Conservation (phyloP, 164 flowering plant genomes). For the Brasenia schreberi region DNA sequence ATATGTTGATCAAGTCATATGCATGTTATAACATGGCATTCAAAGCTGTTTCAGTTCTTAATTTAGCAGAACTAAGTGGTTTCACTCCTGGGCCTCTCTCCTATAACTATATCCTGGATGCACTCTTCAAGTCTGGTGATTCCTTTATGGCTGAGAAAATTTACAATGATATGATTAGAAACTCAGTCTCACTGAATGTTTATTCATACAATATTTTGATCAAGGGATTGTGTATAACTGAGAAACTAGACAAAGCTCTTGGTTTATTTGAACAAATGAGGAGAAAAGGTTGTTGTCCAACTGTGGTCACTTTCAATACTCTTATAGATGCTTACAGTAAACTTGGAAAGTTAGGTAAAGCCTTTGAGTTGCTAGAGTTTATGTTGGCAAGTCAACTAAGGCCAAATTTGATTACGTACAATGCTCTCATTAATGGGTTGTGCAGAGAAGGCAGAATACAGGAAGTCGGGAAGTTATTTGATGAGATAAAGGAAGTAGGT, state of each 20-base stretch:
- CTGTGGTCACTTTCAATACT: constrained; percentile 77
- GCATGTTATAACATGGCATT: constrained; percentile 32
- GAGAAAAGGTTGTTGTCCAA: constrained; percentile 54
- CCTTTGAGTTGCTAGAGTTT: constrained; percentile 20
- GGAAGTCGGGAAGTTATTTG: constrained; percentile 37
- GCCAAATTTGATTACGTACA: constrained; percentile 72
- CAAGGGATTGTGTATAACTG: constrained; percentile 40
- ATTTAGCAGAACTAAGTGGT: constrained; percentile 40
- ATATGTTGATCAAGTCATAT: constrained; percentile 61
- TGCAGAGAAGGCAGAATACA: constrained; percentile 56
- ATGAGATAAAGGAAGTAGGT: constrained; percentile 50
- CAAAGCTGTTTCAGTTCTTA: constrained; percentile 34
- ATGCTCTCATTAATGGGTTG: constrained; percentile 62
- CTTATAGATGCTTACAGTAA: constrained; percentile 59
- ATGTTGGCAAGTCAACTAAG: constrained; percentile 35
- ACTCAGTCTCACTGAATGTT: constrained; percentile 54
- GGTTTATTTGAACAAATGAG: constrained; percentile 50
- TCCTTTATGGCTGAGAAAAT: constrained; percentile 20
- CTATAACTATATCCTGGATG: constrained; percentile 60
- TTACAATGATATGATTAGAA: constrained; percentile 36
- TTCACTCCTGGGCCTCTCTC: constrained; percentile 77
- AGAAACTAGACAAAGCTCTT: constrained; percentile 45
- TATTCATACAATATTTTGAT: constrained; percentile 69
- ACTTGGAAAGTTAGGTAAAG: constrained; percentile 33
- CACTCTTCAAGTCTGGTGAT: constrained; percentile 25